Percentiles rank a stretch among this genome's conserved stretches.
Conservation (phyloP, 1,284 basidiomycete species). For the Microbotryum intermedium region DNA sequence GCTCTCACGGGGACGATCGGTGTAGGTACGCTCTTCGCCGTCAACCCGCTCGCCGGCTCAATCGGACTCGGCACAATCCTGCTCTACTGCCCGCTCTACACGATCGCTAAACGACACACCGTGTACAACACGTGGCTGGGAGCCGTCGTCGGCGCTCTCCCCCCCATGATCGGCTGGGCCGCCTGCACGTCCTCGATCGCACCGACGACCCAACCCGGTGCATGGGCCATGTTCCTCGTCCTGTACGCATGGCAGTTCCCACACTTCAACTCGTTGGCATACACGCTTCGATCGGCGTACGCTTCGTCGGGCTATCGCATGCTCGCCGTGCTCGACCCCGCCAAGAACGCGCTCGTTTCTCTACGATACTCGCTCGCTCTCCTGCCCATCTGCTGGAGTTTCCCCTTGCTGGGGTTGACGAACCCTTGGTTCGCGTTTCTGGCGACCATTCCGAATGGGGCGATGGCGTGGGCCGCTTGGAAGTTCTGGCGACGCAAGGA, state of each 20-base stretch:
- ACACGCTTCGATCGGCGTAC: constrained; percentile 79
- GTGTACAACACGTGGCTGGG: constrained; percentile 95
- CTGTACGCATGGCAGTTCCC: constrained; percentile 99
- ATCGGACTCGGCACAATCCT: constrained; percentile 78
- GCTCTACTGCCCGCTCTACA: constrained; percentile 88
- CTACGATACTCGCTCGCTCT: constrained; percentile 74
- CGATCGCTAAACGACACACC: constrained; percentile 82
- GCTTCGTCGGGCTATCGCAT: constrained; percentile 90
- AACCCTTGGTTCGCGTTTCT: constrained; percentile 79
- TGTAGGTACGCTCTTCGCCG: constrained; percentile 66
- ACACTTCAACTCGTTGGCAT: constrained; percentile 90
- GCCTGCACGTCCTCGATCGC: constrained; percentile 77
- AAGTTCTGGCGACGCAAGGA: constrained; percentile 60
- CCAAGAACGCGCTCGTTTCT: constrained; percentile 74
- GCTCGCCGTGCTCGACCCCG: constrained; percentile 73
- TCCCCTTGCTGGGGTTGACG: constrained; percentile 78
- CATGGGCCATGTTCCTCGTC: constrained; percentile 57
- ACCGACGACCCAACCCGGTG: constrained; percentile 52
- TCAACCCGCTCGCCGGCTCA: constrained; percentile 77
- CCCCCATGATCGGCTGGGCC: constrained; percentile 97
- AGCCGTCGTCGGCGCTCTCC: constrained; percentile 81
- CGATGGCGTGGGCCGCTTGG: constrained; percentile 63
- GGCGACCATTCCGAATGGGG: constrained; percentile 63
- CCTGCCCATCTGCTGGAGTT: constrained; percentile 65
- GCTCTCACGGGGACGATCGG: constrained; percentile 64